Evolutionary conservation across 2,329 filamentous ascomycete genomes (phyloP).

Genomic region (Hypoxylon sp.): DNA sequence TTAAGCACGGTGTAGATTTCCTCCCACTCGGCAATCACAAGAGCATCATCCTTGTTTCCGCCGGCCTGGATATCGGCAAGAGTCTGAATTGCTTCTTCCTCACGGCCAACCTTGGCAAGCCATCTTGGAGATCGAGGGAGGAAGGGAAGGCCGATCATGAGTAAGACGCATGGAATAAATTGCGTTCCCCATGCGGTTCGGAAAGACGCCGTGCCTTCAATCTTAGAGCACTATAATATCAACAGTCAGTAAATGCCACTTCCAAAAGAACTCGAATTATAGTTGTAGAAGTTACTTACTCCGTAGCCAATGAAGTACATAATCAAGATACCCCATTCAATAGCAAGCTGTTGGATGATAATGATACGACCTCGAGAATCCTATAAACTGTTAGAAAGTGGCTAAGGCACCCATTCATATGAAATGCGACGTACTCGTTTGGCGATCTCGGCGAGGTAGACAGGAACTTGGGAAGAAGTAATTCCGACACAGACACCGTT

Average conservation of each 20-base stretch:
- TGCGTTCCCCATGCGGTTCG: conserved; percentile 76
- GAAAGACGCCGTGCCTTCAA: conserved; percentile 71
- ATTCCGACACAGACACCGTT: conserved; percentile 77
- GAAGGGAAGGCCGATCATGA: conserved; percentile 71
- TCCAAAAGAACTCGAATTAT: background rate
- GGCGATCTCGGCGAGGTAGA: conserved; percentile 77
- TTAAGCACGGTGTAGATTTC: conserved; percentile 63
- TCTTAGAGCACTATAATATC: conserved; percentile 62
- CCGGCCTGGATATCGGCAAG: conserved; percentile 71
- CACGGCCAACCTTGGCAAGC: conserved; percentile 73
- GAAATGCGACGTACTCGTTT: conserved; percentile 55
- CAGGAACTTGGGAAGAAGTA: conserved; percentile 76
- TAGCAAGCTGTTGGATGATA: conserved; percentile 80
- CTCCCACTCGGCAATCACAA: conserved; percentile 71
- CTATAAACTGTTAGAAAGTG: conserved; percentile 53
- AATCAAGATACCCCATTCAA: conserved; percentile 79
- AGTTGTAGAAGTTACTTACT: conserved; percentile 25
- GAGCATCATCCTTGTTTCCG: conserved; percentile 67
- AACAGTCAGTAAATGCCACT: conserved; percentile 13
- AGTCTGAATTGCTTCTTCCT: conserved; percentile 67
- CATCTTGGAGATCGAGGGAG: conserved; percentile 75
- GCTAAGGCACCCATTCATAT: background rate
- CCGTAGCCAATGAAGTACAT: conserved; percentile 80
- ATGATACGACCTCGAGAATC: conserved; percentile 73
- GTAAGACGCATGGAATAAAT: conserved; percentile 71